Evolutionary conservation across 805 yeast species (phyloP).

Genomic region (Lipomyces mesembrius): DNA sequence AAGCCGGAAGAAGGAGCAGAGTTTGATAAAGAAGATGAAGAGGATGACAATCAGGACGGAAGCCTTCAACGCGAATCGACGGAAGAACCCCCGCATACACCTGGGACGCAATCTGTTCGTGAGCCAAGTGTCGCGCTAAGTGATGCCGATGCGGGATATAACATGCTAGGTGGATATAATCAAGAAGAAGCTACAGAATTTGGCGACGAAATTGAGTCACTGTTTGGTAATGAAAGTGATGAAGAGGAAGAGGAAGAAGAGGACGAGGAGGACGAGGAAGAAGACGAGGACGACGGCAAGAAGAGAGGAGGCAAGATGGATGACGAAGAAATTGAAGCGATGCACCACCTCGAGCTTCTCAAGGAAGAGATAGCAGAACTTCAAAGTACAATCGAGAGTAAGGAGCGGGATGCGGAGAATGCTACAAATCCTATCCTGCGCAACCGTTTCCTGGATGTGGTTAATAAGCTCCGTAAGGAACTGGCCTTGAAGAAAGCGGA

Average conservation of each 20-base stretch:
- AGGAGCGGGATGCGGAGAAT: constrained; percentile 72
- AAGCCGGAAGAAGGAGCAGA: constrained; percentile 46
- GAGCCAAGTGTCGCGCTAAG: constrained; percentile 36
- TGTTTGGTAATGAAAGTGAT: constrained; percentile 52
- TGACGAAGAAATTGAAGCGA: constrained; percentile 57
- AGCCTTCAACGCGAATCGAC: constrained; percentile 31
- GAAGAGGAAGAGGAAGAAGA: constrained; percentile 47
- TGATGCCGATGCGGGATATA: constrained; percentile 43
- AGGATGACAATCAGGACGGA: constrained; percentile 33
- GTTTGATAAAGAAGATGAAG: constrained; percentile 39
- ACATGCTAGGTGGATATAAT: constrained; percentile 41
- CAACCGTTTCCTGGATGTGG: constrained; percentile 82
- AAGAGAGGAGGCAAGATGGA: constrained; percentile 59
- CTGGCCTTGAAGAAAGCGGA: constrained; percentile 78
- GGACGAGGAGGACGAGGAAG: constrained; percentile 55
- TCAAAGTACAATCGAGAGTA: constrained; percentile 74
- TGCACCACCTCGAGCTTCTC: constrained; percentile 71
- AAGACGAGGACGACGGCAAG: constrained; percentile 59
- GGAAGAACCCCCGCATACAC: constrained; percentile 29
- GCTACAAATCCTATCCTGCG: constrained; percentile 80
- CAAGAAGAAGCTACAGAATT: constrained; percentile 47
- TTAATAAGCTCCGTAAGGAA: constrained; percentile 76
- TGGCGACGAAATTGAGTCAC: constrained; percentile 47
- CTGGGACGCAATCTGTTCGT: constrained; percentile 36
- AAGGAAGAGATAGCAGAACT: constrained; percentile 86